Conservation (phyloP, 31 red algal genomes). For the Odonthalia washingtoniensis region DNA sequence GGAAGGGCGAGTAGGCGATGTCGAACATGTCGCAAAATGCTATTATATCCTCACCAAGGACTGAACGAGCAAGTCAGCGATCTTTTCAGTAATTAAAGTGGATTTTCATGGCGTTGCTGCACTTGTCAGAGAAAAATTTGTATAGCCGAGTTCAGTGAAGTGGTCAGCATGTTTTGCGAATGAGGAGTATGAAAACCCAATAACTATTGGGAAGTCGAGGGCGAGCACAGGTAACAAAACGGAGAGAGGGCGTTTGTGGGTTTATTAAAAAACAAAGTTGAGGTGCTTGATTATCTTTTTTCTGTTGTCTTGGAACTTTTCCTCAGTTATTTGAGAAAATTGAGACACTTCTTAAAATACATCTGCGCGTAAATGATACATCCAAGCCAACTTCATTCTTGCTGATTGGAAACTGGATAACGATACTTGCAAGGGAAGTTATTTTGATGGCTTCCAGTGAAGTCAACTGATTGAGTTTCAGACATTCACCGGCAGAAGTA, state of each 20-base stretch:
- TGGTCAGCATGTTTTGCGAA: constrained; percentile 13
- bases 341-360: no score
- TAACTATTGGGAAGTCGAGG: neutral
- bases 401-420: no score
- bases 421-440: no score
- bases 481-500: no score
- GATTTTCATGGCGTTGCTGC: neutral
- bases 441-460: no score
- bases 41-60: neutral
- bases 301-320: no score
- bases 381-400: no score
- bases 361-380: no score
- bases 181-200: neutral
- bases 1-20: neutral
- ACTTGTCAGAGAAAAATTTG: neutral
- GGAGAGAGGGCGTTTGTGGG: neutral
- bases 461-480: no score
- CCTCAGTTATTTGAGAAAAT: no score
- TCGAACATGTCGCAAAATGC: constrained; percentile 41
- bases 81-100: constrained; percentile 10
- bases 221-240: neutral
- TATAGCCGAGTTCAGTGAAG: constrained; percentile 14
- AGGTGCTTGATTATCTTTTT: no score
- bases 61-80: neutral
- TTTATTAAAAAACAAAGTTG: no score